phyloP scores from a whole-genome alignment of 768 basidiomycete genomes.

The Mycena vulgaris region DNA sequence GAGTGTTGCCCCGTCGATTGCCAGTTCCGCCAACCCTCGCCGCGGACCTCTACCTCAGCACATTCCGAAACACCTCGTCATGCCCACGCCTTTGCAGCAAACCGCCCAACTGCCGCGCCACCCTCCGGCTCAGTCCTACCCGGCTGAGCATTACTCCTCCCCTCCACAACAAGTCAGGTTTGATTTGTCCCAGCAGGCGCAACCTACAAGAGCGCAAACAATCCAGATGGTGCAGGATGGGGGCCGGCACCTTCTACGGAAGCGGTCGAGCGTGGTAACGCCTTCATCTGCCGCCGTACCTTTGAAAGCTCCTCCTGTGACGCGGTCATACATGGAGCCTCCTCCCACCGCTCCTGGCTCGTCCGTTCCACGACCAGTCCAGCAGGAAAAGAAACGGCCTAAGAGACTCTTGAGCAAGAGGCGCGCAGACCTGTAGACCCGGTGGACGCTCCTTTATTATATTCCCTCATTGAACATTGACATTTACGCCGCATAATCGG shows the following conservation, averaged over 20 bases:
- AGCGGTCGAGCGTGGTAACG: slow-evolving; percentile 26
- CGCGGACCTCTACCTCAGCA: slow-evolving; percentile 48
- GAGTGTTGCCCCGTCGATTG: slow-evolving; percentile 34
- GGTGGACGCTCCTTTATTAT: too few relatives aligned
- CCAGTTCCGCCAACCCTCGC: slow-evolving; percentile 31
- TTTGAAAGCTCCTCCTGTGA: slow-evolving; percentile 17
- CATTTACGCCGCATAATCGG: slow-evolving; percentile 7
- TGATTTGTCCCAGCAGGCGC: slow-evolving; percentile 26
- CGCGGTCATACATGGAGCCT: slow-evolving; percentile 35
- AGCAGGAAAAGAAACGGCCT: slow-evolving; percentile 48
- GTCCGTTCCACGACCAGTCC: slow-evolving; percentile 39
- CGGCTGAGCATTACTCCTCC: slow-evolving; percentile 23
- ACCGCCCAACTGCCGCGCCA: slow-evolving; percentile 37
- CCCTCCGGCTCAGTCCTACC: slow-evolving; percentile 2
- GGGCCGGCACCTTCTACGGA: slow-evolving; percentile 29
- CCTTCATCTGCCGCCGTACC: not conserved
- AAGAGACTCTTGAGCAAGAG: slow-evolving; percentile 63
- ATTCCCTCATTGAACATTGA: not conserved
- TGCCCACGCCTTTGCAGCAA: slow-evolving; percentile 78
- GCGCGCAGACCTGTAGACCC: slow-evolving; percentile 53
- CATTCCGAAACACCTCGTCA: slow-evolving; percentile 78
- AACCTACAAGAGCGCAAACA: slow-evolving; percentile 27
- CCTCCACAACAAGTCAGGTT: slow-evolving; percentile 36
- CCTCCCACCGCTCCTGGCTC: slow-evolving; percentile 31
- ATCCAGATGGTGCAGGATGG: slow-evolving; percentile 36